Base-by-base conservation (phyloP, 768 basidiomycete genomes). In the Mycena latifolia region DNA sequence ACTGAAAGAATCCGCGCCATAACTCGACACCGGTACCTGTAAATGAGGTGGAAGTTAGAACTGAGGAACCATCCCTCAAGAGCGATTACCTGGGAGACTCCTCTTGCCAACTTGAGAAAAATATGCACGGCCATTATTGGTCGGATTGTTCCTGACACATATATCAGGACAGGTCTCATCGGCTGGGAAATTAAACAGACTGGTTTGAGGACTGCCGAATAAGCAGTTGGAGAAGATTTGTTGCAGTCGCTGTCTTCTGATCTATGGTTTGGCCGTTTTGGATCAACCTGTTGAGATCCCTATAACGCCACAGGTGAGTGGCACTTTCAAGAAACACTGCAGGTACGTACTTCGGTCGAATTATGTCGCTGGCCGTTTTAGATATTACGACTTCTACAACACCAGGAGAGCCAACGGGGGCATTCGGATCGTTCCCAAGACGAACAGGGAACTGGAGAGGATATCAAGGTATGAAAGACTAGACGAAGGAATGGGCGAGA, bases 1-100 rank as follows among this genome's bases (percentile, higher is more conserved):
- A 87, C 87, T 86, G 85, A 60, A 81, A 87, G 46, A 78, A 85
- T 0, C 87, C 87, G 10, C 81, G 75, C 75, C 84, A 81, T 0
- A 88, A 62, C 41, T 85, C 82, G 0, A 88, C 73, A 12, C 80
- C 74, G 22, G 77, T 76, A 14, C 41, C 37, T 37, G 8, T 15
- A 37, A 33, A 33, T 11, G 31, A 33, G 31, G 8, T 17, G 14
- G n/a, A 37, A 37, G 15, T 37, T 37, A 37, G 37, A 37, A 15
- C 37, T 14, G 37, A 10, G 8, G 7, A 17, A 37, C 9, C 10
- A n/a, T n/a, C 10, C 11, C 8, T 37, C 15, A 14, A 11, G 37
- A 37, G 14, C 3, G 37, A 37, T 14, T 37, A 22, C 75, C 74
- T 24, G 76, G 29, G 17, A 66, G 47, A 15, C 1, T 17, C 43